phyloP scores from a whole-genome alignment of 345 rosid genomes.

The Syzygium grande region DNA sequence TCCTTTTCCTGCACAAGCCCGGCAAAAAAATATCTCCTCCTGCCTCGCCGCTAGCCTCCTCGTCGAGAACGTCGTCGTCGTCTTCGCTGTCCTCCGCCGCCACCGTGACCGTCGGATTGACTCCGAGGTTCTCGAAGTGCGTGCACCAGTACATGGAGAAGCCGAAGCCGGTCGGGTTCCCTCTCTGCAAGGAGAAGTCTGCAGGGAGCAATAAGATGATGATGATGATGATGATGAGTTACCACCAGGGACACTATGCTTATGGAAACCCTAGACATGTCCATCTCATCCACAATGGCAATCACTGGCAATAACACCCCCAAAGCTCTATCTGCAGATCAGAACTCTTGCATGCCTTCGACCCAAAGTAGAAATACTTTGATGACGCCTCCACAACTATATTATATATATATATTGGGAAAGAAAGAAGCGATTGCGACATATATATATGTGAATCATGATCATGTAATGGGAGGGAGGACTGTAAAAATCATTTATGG shows the following conservation, averaged over 20 bases:
- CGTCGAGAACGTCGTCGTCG: conserved; percentile 31
- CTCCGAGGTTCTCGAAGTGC: conserved; percentile 26
- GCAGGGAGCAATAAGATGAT: conserved; percentile 13
- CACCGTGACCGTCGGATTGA: conserved; percentile 9
- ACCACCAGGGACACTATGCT: conserved; percentile 34
- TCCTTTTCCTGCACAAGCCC: conserved; percentile 50
- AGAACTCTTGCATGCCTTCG: background rate
- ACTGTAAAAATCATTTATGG: conserved; percentile 36
- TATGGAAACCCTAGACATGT: conserved; percentile 36
- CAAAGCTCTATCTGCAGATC: background rate
- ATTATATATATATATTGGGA: background rate
- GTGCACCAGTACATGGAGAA: conserved; percentile 10
- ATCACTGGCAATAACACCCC: conserved; percentile 49
- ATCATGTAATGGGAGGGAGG: conserved; percentile 20
- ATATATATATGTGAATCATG: conserved; percentile 2
- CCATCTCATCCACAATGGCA: conserved; percentile 53
- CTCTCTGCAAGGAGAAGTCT: conserved; percentile 15
- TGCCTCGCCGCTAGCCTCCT: conserved; percentile 22
- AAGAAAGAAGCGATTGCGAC: background rate
- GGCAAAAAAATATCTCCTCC: conserved; percentile 24
- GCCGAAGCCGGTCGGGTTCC: conserved; percentile 5
- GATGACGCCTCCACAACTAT: background rate
- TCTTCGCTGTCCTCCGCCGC: background rate
- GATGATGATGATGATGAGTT: conserved; percentile 5
- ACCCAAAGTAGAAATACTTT: background rate